Evolutionary conservation across 495 filamentous ascomycete genomes (phyloP).

Genomic region (Penicillium longicatenatum): DNA sequence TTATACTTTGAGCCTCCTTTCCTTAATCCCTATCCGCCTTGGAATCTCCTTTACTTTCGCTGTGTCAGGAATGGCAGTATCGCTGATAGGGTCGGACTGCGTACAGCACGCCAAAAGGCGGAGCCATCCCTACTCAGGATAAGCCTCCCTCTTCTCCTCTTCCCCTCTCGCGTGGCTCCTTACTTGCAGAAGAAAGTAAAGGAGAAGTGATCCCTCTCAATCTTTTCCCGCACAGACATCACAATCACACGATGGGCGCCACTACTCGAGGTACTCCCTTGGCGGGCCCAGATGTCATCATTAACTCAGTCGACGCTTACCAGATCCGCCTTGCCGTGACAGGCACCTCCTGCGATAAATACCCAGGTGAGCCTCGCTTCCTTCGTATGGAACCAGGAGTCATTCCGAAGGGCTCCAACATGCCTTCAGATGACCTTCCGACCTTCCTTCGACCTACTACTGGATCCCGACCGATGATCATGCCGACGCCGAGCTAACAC

Average conservation of each 20-base stretch:
- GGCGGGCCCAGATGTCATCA: constrained; percentile 21
- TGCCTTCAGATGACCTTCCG: constrained; percentile 7
- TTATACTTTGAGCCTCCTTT: neutral
- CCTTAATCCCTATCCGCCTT: neutral
- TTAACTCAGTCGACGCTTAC: constrained; percentile 33
- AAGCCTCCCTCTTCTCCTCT: constrained; percentile 21
- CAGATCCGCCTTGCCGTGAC: constrained; percentile 35
- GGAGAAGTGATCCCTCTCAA: constrained; percentile 17
- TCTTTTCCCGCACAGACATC: constrained; percentile 2
- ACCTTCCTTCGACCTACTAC: neutral
- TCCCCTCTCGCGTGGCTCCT: constrained; percentile 26
- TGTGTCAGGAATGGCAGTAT: constrained; percentile 13
- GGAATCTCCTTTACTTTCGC: neutral
- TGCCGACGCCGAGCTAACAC: constrained; percentile 20
- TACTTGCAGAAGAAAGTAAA: constrained; percentile 13
- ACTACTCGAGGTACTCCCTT: constrained; percentile 14
- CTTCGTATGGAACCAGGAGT: constrained; percentile 2
- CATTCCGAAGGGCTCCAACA: neutral
- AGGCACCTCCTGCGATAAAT: constrained; percentile 42
- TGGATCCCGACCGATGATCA: constrained; percentile 12
- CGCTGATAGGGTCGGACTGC: constrained; percentile 1
- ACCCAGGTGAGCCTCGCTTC: constrained; percentile 37
- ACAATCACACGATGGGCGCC: constrained; percentile 17
- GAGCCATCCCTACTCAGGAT: constrained; percentile 24
- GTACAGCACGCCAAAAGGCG: neutral